These are phyloP conservation scores for Acorus calamus DNA, from an alignment of 106 monocot genomes.

Conservation along the genomic window DNA sequence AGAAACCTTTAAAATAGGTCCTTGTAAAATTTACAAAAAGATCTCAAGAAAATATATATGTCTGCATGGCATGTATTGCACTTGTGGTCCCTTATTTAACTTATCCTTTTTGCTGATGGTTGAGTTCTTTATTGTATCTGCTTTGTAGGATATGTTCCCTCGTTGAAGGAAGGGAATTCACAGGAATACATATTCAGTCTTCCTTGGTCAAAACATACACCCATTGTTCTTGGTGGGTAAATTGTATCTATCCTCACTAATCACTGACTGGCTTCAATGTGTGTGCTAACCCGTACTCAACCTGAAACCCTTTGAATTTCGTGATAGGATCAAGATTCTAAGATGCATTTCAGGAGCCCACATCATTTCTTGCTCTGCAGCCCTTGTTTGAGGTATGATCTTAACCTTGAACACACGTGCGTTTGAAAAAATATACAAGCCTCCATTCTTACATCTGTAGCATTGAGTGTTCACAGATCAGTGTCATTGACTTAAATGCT, in stretches of 20 bases:
- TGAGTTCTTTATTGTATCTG: not conserved
- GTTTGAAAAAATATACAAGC: too few relatives aligned
- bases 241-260: not conserved
- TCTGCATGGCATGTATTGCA: too few relatives aligned
- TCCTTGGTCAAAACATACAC: conserved; percentile 75
- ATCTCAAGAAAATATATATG: too few relatives aligned
- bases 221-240: conserved; percentile 60
- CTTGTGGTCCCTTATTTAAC: not conserved
- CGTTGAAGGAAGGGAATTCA: conserved; percentile 82
- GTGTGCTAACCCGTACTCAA: not conserved
- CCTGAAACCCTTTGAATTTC: not conserved
- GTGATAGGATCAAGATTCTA: conserved; percentile 79
- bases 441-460: too few relatives aligned
- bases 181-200: conserved; percentile 78
- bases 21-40: too few relatives aligned
- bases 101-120: not conserved
- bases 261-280: not conserved
- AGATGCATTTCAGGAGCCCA: conserved; percentile 95
- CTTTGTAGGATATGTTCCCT: conserved; percentile 65
- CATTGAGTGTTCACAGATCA: too few relatives aligned
- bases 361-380: conserved; percentile 59
- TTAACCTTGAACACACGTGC: too few relatives aligned
- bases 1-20: too few relatives aligned
- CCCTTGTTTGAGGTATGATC: conserved; percentile 75
- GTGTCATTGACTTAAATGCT: too few relatives aligned